Evolutionary conservation across 805 yeast genomes (phyloP).

Genomic region (Danielia reshetovae): DNA sequence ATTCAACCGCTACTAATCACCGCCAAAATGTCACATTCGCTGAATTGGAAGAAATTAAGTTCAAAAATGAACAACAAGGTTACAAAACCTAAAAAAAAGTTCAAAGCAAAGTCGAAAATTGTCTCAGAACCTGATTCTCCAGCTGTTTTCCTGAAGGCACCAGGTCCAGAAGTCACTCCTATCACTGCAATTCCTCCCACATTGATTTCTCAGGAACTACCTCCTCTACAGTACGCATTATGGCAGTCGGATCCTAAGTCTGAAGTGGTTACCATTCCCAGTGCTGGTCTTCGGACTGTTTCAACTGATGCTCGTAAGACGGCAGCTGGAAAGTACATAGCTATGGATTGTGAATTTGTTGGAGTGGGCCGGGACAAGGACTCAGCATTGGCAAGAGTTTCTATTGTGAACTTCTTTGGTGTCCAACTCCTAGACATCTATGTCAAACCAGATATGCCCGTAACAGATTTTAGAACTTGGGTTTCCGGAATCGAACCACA

Average conservation of each 20-base stretch:
- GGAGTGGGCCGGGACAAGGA: conserved; percentile 71
- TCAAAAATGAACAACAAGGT: conserved; percentile 5
- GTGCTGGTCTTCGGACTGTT: neutral
- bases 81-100: neutral
- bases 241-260: conserved; percentile 7
- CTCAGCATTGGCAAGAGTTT: conserved; percentile 80
- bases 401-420: conserved; percentile 82
- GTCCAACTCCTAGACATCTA: conserved; percentile 64
- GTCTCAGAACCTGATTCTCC: no score
- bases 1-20: no score
- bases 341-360: conserved; percentile 93
- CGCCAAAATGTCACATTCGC: conserved; percentile 18
- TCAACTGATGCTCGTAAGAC: conserved; percentile 24
- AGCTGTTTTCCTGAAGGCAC: no score
- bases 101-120: neutral
- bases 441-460: conserved; percentile 71
- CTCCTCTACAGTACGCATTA: conserved; percentile 10
- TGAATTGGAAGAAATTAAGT: conserved; percentile 21
- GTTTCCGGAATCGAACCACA: conserved; percentile 79
- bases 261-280: neutral
- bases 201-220: no score
- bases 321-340: conserved; percentile 66
- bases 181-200: no score
- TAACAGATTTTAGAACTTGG: conserved; percentile 91
- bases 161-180: no score